Percentiles rank a stretch among this genome's conserved stretches.
phyloP scores from a whole-genome alignment of 2,329 filamentous ascomycete genomes.

The Xylaria sp. region DNA sequence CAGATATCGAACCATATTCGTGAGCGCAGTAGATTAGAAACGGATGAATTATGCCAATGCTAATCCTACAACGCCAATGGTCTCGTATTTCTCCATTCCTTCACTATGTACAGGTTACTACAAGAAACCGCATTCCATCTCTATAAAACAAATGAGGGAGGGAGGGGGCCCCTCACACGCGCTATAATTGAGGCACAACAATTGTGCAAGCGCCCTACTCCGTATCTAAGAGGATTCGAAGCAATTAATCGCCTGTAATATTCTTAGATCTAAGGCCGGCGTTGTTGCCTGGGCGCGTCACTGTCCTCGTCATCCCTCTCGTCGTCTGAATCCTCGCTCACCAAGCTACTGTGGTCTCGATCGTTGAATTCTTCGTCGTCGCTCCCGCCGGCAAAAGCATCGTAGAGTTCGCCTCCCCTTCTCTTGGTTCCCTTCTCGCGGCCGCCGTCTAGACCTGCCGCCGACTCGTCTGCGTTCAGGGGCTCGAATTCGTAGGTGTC shows the following conservation, averaged over 20 bases:
- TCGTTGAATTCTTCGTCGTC: conserved; percentile 75
- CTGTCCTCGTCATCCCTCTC: conserved; percentile 30
- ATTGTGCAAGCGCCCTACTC: not conserved
- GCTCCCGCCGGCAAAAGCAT: conserved; percentile 92
- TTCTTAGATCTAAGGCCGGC: conserved; percentile 7
- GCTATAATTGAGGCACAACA: conserved; percentile 6
- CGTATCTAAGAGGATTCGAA: not conserved
- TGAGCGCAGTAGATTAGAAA: not conserved
- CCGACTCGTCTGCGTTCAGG: conserved; percentile 79
- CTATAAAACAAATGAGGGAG: conserved; percentile 11
- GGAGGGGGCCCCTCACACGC: not conserved
- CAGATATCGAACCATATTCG: not conserved
- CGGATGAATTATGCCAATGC: conserved; percentile 9
- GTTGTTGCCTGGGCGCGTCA: conserved; percentile 30
- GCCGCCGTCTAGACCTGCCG: conserved; percentile 61
- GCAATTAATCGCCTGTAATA: not conserved
- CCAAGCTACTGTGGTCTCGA: conserved; percentile 52
- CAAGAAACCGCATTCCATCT: conserved; percentile 15
- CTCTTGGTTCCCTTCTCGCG: conserved; percentile 59
- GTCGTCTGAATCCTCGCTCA: conserved; percentile 48
- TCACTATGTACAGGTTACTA: conserved; percentile 31
- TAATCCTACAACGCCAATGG: conserved; percentile 1
- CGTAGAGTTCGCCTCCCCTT: conserved; percentile 90
- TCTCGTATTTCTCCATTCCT: conserved; percentile 12
- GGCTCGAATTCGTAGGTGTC: conserved; percentile 96